These are phyloP conservation scores for Lasiodiplodia citricola DNA, from an alignment of 2,329 filamentous ascomycete species.

Conservation along the genomic window DNA sequence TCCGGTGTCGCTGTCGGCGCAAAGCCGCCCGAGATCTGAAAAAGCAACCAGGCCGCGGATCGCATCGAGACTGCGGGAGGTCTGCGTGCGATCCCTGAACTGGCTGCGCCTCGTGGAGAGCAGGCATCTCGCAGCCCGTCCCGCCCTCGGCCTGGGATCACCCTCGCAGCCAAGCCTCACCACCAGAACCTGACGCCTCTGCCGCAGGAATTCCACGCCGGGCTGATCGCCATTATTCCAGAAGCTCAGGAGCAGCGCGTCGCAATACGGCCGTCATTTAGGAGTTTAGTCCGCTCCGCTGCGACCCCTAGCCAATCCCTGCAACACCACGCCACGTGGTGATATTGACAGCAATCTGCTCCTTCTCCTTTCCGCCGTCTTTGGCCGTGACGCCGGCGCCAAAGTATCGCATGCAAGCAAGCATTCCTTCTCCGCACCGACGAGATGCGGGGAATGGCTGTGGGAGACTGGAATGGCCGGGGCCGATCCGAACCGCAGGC, in stretches of 20 bases:
- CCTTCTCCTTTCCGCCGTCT: background rate
- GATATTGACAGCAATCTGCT: background rate
- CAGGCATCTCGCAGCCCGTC: constrained; percentile 13
- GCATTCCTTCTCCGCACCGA: background rate
- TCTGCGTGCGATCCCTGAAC: background rate
- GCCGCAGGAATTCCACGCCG: background rate
- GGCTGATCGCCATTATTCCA: background rate
- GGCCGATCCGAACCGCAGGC: constrained; percentile 13
- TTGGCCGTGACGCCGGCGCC: background rate
- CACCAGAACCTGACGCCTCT: constrained; percentile 2
- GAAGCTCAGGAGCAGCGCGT: background rate
- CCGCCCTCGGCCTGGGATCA: constrained; percentile 4
- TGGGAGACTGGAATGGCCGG: background rate
- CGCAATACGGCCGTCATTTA: background rate
- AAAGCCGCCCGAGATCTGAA: background rate
- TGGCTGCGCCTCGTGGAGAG: constrained; percentile 18
- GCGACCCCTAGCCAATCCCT: background rate
- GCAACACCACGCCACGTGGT: background rate
- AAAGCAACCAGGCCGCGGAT: background rate
- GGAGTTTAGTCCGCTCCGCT: constrained; percentile 3
- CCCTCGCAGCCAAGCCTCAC: background rate
- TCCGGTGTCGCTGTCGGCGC: constrained; percentile 4
- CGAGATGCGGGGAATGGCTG: background rate
- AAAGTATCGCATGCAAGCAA: constrained; percentile 16
- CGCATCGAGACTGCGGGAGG: constrained; percentile 1